A percentile compares a stretch with the other conserved stretches of the same genome.
Conservation (phyloP, 495 filamentous ascomycete species). For the Talaromyces ruber region DNA sequence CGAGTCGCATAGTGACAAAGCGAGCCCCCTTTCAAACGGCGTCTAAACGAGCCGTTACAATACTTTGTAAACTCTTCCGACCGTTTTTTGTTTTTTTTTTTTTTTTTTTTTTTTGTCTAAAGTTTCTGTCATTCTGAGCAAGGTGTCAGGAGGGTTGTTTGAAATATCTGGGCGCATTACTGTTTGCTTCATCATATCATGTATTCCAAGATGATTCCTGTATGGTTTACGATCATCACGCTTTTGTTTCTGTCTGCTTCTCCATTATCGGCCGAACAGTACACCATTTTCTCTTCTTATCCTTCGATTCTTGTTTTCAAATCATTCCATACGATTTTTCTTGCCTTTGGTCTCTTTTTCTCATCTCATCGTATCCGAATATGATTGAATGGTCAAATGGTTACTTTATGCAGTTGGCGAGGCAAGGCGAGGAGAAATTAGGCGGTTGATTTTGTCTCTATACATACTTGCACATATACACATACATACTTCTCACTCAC, state of each 20-base stretch:
- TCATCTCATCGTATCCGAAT: not conserved
- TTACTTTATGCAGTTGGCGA: not conserved
- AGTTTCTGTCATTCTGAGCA: constrained; percentile 1
- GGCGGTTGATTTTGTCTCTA: not conserved
- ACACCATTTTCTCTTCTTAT: not conserved
- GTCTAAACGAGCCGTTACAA: not conserved
- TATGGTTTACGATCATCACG: constrained; percentile 2
- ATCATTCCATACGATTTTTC: not conserved
- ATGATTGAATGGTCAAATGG: constrained; percentile 1
- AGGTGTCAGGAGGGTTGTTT: constrained; percentile 5
- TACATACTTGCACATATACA: constrained; percentile 1
- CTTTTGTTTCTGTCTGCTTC: not conserved
- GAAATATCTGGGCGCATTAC: not conserved
- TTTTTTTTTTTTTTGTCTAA: not conserved
- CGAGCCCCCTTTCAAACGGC: constrained; percentile 7
- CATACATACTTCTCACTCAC: not conserved
- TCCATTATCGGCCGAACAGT: not conserved
- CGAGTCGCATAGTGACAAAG: constrained; percentile 9
- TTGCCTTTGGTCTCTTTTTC: not conserved
- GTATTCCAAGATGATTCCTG: constrained; percentile 1
- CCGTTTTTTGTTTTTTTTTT: not conserved
- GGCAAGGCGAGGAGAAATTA: not conserved
- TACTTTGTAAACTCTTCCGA: not conserved
- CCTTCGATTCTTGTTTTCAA: not conserved
- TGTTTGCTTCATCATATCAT: not conserved